These are phyloP conservation scores for Diaporthe citriasiana DNA, from an alignment of 2,329 filamentous ascomycete species.

Conservation along the genomic window DNA sequence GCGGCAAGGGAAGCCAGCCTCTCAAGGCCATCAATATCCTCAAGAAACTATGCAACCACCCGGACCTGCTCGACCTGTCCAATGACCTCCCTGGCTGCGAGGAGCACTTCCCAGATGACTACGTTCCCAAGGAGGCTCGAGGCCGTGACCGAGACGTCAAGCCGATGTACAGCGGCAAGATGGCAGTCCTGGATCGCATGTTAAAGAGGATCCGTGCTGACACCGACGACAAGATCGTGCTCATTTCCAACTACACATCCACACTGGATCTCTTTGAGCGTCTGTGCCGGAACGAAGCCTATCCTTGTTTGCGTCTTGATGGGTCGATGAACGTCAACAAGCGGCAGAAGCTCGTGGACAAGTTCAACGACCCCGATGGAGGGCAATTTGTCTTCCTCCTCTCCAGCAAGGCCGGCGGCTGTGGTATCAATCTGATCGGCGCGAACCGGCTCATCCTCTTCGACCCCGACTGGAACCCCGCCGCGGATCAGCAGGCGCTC, in stretches of 20 bases:
- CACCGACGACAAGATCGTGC: constrained; percentile 98
- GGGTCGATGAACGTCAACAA: constrained; percentile 99
- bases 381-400: constrained; percentile 95
- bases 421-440: constrained; percentile 94
- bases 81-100: constrained; percentile 92
- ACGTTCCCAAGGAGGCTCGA: constrained; percentile 86
- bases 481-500: constrained; percentile 95
- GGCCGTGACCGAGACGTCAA: constrained; percentile 94
- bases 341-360: constrained; percentile 96
- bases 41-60: constrained; percentile 99
- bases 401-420: constrained; percentile 96
- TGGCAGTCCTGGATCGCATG: constrained; percentile 99
- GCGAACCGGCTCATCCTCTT: constrained; percentile 96
- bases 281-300: constrained; percentile 86
- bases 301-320: constrained; percentile 90
- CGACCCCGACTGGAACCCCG: constrained; percentile 98
- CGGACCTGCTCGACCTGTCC: constrained; percentile 87
- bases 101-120: constrained; percentile 84
- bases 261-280: constrained; percentile 95
- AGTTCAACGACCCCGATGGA: constrained; percentile 94
- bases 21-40: constrained; percentile 96
- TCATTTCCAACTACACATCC: constrained; percentile 98
- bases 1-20: constrained; percentile 95
- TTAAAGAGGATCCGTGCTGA: constrained; percentile 94
- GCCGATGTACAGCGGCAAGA: constrained; percentile 97